Evolutionary conservation across 768 basidiomycete species (phyloP).

Genomic region (Rhizopogon sp.): DNA sequence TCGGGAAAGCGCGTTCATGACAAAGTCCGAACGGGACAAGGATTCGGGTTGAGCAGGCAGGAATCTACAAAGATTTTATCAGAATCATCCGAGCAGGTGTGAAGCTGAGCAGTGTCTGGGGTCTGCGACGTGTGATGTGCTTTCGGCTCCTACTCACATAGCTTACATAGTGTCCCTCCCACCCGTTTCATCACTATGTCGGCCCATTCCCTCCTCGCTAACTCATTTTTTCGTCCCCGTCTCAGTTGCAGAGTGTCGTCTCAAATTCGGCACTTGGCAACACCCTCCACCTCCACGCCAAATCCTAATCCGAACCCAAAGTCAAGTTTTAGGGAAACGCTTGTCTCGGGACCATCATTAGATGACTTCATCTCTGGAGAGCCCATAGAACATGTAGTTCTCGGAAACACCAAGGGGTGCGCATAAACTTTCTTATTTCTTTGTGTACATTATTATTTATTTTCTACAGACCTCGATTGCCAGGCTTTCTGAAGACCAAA

Average conservation of each 20-base stretch:
- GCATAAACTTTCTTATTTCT: slow-evolving; percentile 14
- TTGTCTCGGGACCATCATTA: slow-evolving; percentile 66
- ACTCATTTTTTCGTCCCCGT: slow-evolving; percentile 9
- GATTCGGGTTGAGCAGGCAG: too few species aligned
- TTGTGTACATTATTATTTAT: slow-evolving; percentile 1
- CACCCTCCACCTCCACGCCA: slow-evolving; percentile 28
- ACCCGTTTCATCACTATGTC: slow-evolving; percentile 5
- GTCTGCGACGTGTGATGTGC: too few species aligned
- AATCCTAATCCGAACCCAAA: slow-evolving; percentile 31
- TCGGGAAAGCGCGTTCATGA: slow-evolving; percentile 81
- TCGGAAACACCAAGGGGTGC: slow-evolving; percentile 69
- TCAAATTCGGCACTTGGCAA: slow-evolving; percentile 41
- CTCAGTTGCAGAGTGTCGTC: not conserved
- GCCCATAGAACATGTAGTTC: slow-evolving; percentile 53
- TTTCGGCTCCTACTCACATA: not conserved
- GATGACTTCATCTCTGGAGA: slow-evolving; percentile 75
- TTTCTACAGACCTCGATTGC: slow-evolving; percentile 68
- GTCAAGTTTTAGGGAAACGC: slow-evolving; percentile 42
- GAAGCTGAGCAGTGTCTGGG: not conserved
- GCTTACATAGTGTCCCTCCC: not conserved
- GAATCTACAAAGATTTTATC: too few species aligned
- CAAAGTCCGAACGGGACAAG: not conserved
- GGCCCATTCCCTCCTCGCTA: slow-evolving; percentile 7
- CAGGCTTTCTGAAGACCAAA: slow-evolving; percentile 83
- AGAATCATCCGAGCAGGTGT: too few species aligned